phyloP scores from a whole-genome alignment of 805 yeast genomes.

The Zygosaccharomyces kombuchaensis region DNA sequence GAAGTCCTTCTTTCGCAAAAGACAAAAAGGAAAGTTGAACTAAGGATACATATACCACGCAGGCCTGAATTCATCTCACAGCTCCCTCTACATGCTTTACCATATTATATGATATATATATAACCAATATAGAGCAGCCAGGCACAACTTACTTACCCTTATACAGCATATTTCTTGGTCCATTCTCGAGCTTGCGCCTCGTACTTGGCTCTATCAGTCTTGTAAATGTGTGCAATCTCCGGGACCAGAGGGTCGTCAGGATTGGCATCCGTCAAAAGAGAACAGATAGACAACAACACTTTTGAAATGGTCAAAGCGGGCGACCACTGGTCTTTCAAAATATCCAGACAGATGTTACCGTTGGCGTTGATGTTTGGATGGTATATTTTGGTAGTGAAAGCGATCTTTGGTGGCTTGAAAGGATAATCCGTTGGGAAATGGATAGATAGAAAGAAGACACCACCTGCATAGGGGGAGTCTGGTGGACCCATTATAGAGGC shows the following conservation, averaged over 20 bases:
- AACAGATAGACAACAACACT: conserved; percentile 90
- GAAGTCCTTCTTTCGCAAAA: too few species aligned
- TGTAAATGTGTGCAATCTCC: conserved; percentile 94
- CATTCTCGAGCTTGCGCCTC: conserved; percentile 97
- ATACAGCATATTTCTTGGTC: conserved; percentile 97
- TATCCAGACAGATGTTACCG: conserved; percentile 95
- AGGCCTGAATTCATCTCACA: neutral
- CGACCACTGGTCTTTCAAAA: conserved; percentile 97
- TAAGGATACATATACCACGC: neutral
- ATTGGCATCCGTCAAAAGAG: conserved; percentile 93
- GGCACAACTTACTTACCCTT: conserved; percentile 15
- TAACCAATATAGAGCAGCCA: conserved; percentile 7
- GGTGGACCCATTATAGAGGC: conserved; percentile 99
- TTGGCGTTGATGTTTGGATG: conserved; percentile 96
- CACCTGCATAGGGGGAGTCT: conserved; percentile 86
- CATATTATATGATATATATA: conserved; percentile 3
- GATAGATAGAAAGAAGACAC: conserved; percentile 92
- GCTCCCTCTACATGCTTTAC: conserved; percentile 6
- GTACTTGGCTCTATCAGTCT: conserved; percentile 88
- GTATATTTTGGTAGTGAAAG: conserved; percentile 91
- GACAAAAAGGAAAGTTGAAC: neutral
- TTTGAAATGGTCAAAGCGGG: conserved; percentile 96
- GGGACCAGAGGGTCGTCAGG: conserved; percentile 99
- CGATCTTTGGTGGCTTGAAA: conserved; percentile 94
- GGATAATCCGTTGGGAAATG: conserved; percentile 99